Conservation (phyloP, 1,139 yeast species). For the Suhomyces bribrorum region DNA sequence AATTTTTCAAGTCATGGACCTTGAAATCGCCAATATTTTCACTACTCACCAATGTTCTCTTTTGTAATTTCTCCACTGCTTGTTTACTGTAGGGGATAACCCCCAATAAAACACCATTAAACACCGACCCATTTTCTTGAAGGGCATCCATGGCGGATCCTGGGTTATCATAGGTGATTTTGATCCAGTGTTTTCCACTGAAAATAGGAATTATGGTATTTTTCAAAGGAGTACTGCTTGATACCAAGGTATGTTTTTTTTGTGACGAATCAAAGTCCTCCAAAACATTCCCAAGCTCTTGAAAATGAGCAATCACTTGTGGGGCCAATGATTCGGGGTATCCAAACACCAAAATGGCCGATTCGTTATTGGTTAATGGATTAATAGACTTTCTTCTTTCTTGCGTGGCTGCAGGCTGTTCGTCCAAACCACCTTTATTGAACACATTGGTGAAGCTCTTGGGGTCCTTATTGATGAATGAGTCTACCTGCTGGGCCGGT, state of each 20-base stretch:
- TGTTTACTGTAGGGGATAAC: slow-evolving; percentile 69
- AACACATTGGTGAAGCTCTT: slow-evolving; percentile 48
- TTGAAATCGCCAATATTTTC: slow-evolving; percentile 60
- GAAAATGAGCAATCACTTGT: slow-evolving; percentile 70
- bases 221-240: slow-evolving; percentile 9
- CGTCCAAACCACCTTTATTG: slow-evolving; percentile 25
- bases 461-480: slow-evolving; percentile 49
- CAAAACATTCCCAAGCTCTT: slow-evolving; percentile 75
- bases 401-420: slow-evolving; percentile 4
- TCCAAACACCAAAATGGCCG: slow-evolving; percentile 84
- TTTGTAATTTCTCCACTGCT: slow-evolving; percentile 63
- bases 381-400: slow-evolving; percentile 17
- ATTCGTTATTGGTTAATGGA: slow-evolving; percentile 40
- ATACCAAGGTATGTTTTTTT: slow-evolving; percentile 11
- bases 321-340: slow-evolving; percentile 76
- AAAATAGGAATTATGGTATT: slow-evolving; percentile 57
- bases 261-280: slow-evolving; percentile 63
- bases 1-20: slow-evolving; percentile 8
- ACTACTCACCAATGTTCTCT: slow-evolving; percentile 48
- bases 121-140: slow-evolving; percentile 74
- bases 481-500: slow-evolving; percentile 36
- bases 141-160: slow-evolving; percentile 80
- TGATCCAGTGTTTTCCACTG: slow-evolving; percentile 87
- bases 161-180: slow-evolving; percentile 76
- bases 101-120: slow-evolving; percentile 73